These are phyloP conservation scores for Aspergillus fijiensis DNA, from an alignment of 2,329 filamentous ascomycete species.

Conservation along the genomic window DNA sequence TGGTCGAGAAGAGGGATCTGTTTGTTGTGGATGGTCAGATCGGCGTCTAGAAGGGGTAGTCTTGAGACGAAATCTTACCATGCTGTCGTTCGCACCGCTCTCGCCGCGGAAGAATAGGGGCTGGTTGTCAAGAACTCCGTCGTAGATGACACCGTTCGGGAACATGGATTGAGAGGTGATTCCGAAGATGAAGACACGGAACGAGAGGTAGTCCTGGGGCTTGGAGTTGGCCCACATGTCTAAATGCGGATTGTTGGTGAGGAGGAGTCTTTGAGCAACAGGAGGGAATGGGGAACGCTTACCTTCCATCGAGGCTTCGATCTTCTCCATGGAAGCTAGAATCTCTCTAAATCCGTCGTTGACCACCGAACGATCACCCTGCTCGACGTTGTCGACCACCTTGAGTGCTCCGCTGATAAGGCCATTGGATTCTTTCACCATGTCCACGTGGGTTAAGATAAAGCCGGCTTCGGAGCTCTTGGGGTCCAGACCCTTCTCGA, in stretches of 20 bases:
- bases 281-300: slow-evolving; percentile 24
- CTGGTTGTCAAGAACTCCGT: slow-evolving; percentile 70
- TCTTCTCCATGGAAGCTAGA: slow-evolving; percentile 63
- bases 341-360: slow-evolving; percentile 65
- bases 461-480: slow-evolving; percentile 90
- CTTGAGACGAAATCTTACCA: slow-evolving; percentile 52
- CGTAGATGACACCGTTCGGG: slow-evolving; percentile 84
- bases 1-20: slow-evolving; percentile 84
- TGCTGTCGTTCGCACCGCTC: slow-evolving; percentile 90
- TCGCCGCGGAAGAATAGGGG: slow-evolving; percentile 85
- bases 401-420: slow-evolving; percentile 71
- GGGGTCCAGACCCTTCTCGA: slow-evolving; percentile 84
- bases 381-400: slow-evolving; percentile 60
- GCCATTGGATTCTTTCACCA: slow-evolving; percentile 82
- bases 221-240: slow-evolving; percentile 89
- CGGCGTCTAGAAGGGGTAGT: too few species aligned
- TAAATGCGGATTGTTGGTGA: slow-evolving; percentile 26
- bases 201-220: slow-evolving; percentile 79
- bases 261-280: not conserved
- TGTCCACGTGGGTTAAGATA: slow-evolving; percentile 92
- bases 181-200: slow-evolving; percentile 96
- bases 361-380: slow-evolving; percentile 55
- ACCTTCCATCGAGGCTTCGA: slow-evolving; percentile 79
- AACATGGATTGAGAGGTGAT: slow-evolving; percentile 95
- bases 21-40: not conserved